Evolutionary conservation across 768 basidiomycete species (phyloP).

Genomic region (Trametes cubensis): DNA sequence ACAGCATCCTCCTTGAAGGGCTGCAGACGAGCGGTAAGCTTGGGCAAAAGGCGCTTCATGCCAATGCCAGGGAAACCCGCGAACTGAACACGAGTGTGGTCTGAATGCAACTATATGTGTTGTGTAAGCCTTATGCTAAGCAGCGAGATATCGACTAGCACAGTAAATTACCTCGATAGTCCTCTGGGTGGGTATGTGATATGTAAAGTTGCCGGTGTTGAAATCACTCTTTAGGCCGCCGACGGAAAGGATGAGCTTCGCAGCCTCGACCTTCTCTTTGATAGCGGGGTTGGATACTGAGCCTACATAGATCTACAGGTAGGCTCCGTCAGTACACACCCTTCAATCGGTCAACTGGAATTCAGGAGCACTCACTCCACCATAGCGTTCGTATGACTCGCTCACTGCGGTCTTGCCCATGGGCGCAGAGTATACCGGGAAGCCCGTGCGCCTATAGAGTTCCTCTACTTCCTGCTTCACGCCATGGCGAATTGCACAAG

Average conservation of each 20-base stretch:
- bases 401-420: slow-evolving; percentile 84
- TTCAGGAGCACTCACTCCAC: slow-evolving; percentile 59
- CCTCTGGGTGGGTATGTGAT: slow-evolving; percentile 58
- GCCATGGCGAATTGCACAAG: slow-evolving; percentile 75
- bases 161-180: slow-evolving; percentile 59
- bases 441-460: slow-evolving; percentile 63
- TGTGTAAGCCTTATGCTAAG: background rate
- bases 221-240: slow-evolving; percentile 77
- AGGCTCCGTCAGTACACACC: background rate
- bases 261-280: slow-evolving; percentile 71
- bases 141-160: background rate
- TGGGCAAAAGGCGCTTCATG: slow-evolving; percentile 78
- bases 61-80: slow-evolving; percentile 66
- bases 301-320: slow-evolving; percentile 71
- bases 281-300: slow-evolving; percentile 65
- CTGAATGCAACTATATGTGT: slow-evolving; percentile 67
- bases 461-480: slow-evolving; percentile 64
- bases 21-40: slow-evolving; percentile 59
- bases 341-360: background rate
- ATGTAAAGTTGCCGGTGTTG: slow-evolving; percentile 88
- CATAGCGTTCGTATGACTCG: slow-evolving; percentile 72
- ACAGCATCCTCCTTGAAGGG: slow-evolving; percentile 43
- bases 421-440: slow-evolving; percentile 73
- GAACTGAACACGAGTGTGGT: slow-evolving; percentile 65
- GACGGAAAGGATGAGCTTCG: slow-evolving; percentile 76